phyloP scores from a whole-genome alignment of 2,329 filamentous ascomycete genomes.

The Trichoderma atrobrunneum region DNA sequence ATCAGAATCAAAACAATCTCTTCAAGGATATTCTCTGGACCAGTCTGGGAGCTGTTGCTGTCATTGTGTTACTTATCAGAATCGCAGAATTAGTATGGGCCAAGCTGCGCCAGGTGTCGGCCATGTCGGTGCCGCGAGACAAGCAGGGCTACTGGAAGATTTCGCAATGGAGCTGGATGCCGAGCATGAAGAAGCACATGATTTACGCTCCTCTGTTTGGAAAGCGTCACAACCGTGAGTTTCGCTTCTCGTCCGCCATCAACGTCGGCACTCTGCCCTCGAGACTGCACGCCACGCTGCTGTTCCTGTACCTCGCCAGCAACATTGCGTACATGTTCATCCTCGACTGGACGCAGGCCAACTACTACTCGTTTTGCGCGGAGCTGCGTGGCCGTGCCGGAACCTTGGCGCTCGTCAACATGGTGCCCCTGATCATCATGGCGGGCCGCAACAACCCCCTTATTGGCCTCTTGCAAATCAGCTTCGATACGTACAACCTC shows the following conservation, averaged over 20 bases:
- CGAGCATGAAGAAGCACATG: slow-evolving; percentile 59
- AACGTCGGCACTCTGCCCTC: slow-evolving; percentile 64
- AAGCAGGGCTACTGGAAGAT: slow-evolving; percentile 59
- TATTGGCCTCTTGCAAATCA: slow-evolving; percentile 76
- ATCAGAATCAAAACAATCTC: slow-evolving; percentile 55
- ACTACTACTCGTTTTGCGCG: slow-evolving; percentile 66
- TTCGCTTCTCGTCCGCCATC: slow-evolving; percentile 58
- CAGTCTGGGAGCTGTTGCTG: slow-evolving; percentile 55
- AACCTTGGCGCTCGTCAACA: slow-evolving; percentile 79
- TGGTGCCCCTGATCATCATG: slow-evolving; percentile 86
- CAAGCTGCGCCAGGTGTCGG: slow-evolving; percentile 56
- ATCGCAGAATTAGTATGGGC: slow-evolving; percentile 53
- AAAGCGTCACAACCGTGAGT: slow-evolving; percentile 66
- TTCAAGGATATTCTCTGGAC: slow-evolving; percentile 60
- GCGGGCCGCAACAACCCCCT: slow-evolving; percentile 92
- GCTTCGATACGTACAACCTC: slow-evolving; percentile 93
- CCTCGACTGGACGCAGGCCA: slow-evolving; percentile 57
- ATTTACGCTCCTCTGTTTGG: slow-evolving; percentile 59
- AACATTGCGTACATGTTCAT: slow-evolving; percentile 62
- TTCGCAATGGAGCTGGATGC: slow-evolving; percentile 59
- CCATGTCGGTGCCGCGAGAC: slow-evolving; percentile 52
- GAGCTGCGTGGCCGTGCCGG: slow-evolving; percentile 85
- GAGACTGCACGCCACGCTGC: slow-evolving; percentile 58
- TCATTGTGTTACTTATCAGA: slow-evolving; percentile 53
- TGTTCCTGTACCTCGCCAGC: slow-evolving; percentile 56